Percentiles rank a stretch among this genome's conserved stretches.
Evolutionary conservation across 768 basidiomycete genomes (phyloP).

Genomic region (Lyophyllum shimeji): DNA sequence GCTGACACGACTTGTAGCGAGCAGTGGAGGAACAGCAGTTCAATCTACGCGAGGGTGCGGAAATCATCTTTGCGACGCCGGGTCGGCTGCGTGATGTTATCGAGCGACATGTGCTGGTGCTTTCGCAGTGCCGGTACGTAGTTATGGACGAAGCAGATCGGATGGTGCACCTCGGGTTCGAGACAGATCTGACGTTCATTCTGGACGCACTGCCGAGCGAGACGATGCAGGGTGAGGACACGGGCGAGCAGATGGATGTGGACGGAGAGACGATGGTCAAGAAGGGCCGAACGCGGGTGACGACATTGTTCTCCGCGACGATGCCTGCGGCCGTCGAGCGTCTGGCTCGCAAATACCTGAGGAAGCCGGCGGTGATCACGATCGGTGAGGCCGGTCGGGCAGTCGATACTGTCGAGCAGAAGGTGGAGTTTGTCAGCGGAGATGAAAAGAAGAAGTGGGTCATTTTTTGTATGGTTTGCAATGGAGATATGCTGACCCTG

Average conservation of each 20-base stretch:
- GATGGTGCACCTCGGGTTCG: slow-evolving; percentile 98
- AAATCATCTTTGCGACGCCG: slow-evolving; percentile 98
- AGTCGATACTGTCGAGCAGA: slow-evolving; percentile 96
- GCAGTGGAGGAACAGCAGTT: slow-evolving; percentile 98
- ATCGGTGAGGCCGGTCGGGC: slow-evolving; percentile 98
- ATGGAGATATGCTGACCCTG: slow-evolving; percentile 12
- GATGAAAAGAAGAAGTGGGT: slow-evolving; percentile 97
- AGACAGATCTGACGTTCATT: slow-evolving; percentile 91
- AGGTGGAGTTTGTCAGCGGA: slow-evolving; percentile 88
- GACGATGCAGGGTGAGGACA: slow-evolving; percentile 84
- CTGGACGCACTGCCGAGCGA: slow-evolving; percentile 88
- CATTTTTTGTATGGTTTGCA: background rate
- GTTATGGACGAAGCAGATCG: slow-evolving; percentile 99
- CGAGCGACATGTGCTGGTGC: slow-evolving; percentile 91
- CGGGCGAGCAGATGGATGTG: slow-evolving; percentile 74
- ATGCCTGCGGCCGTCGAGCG: slow-evolving; percentile 99
- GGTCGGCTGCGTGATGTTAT: slow-evolving; percentile 98
- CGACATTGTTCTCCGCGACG: slow-evolving; percentile 95
- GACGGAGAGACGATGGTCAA: slow-evolving; percentile 66
- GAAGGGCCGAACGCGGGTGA: slow-evolving; percentile 86
- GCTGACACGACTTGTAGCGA: slow-evolving; percentile 44
- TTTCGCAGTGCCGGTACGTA: slow-evolving; percentile 96
- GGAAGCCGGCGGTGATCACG: slow-evolving; percentile 91
- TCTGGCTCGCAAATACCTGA: slow-evolving; percentile 90
- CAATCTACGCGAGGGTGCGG: slow-evolving; percentile 95